A percentile compares a stretch with the other conserved stretches of the same genome.
Conservation (phyloP, 2,329 filamentous ascomycete genomes). For the Talaromyces piceae region DNA sequence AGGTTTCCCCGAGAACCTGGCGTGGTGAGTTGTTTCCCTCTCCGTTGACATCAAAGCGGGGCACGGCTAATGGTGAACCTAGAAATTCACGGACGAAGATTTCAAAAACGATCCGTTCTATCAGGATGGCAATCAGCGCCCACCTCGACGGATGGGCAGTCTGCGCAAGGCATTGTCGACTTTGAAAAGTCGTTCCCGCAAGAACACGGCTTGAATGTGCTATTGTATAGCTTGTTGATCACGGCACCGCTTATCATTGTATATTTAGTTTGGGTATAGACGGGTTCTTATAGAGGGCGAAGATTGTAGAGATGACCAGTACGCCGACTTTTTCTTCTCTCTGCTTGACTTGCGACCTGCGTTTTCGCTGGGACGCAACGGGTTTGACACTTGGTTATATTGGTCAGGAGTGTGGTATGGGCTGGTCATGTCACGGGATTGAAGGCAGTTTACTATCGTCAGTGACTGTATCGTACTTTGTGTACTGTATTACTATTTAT, state of each 20-base stretch:
- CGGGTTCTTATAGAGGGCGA: neutral
- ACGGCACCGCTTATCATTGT: neutral
- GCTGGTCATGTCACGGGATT: no score
- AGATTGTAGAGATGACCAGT: neutral
- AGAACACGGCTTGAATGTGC: conserved; percentile 4
- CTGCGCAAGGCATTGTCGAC: conserved; percentile 10
- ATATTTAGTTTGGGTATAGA: neutral
- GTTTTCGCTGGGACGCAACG: no score
- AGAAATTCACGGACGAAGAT: conserved; percentile 36
- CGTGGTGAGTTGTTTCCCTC: conserved; percentile 49
- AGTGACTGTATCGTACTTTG: no score
- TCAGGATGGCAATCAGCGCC: conserved; percentile 8
- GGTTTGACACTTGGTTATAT: no score
- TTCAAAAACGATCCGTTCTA: conserved; percentile 35
- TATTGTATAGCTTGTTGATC: neutral
- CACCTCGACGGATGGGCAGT: conserved; percentile 10
- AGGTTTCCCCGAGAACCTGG: conserved; percentile 70
- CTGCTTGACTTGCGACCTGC: no score
- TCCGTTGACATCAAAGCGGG: neutral
- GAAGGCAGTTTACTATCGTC: no score
- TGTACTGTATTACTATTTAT: no score
- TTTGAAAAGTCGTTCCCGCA: conserved; percentile 8
- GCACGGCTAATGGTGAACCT: neutral
- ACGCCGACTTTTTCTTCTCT: no score
- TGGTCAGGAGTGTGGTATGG: no score